Evolutionary conservation across 2,329 filamentous ascomycete species (phyloP).

Genomic region (Diaporthe helianthi): DNA sequence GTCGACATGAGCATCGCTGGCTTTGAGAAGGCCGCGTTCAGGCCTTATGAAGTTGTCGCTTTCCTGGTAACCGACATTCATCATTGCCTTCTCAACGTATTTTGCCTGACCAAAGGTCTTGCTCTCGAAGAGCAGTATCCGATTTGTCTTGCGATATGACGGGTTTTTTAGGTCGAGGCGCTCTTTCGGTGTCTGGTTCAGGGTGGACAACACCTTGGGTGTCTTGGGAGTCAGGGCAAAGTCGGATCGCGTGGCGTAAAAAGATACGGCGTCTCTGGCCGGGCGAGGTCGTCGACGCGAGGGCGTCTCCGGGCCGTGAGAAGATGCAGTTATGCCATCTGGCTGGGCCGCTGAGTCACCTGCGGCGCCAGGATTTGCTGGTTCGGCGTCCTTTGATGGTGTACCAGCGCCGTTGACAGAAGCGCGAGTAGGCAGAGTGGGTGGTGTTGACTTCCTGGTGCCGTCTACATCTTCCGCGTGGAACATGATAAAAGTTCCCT

Average conservation of each 20-base stretch:
- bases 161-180: constrained; percentile 79
- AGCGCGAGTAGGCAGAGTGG: constrained; percentile 35
- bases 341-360: constrained; percentile 51
- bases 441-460: constrained; percentile 57
- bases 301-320: constrained; percentile 45
- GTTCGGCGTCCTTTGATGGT: constrained; percentile 54
- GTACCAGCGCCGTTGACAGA: constrained; percentile 50
- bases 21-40: constrained; percentile 74
- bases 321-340: constrained; percentile 41
- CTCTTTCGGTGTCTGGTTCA: constrained; percentile 82
- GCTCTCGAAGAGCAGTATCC: constrained; percentile 82
- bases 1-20: constrained; percentile 64
- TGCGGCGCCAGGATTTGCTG: constrained; percentile 41
- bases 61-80: constrained; percentile 93
- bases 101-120: constrained; percentile 84
- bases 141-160: constrained; percentile 77
- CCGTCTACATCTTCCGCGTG: constrained; percentile 87
- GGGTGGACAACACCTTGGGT: constrained; percentile 75
- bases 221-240: constrained; percentile 56
- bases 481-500: constrained; percentile 79
- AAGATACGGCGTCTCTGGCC: constrained; percentile 58
- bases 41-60: constrained; percentile 87
- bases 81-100: constrained; percentile 96
- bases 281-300: constrained; percentile 54
- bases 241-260: constrained; percentile 60